Conservation (phyloP, 2,329 filamentous ascomycete genomes). For the Colletotrichum sidae region DNA sequence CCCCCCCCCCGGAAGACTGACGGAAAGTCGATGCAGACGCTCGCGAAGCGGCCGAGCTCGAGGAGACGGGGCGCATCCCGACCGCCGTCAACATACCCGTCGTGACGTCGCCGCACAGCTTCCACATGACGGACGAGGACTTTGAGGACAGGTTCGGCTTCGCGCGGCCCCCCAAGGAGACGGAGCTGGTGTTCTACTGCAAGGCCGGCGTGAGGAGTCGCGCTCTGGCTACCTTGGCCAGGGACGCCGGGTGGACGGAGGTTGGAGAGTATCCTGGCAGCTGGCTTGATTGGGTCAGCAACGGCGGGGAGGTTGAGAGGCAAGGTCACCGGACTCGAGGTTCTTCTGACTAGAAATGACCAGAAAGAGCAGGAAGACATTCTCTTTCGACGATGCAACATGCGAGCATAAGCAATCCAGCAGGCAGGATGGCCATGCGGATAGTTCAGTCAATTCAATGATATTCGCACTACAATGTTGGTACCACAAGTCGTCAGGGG, state of each 20-base stretch:
- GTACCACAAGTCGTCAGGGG: conserved; percentile 17
- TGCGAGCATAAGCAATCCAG: too few relatives aligned
- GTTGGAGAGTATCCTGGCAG: conserved; percentile 80
- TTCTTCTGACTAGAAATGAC: too few relatives aligned
- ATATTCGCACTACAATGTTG: conserved; percentile 33
- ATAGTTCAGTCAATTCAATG: conserved; percentile 24
- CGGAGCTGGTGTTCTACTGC: conserved; percentile 87
- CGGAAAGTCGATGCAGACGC: conserved; percentile 61
- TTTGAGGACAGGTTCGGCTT: conserved; percentile 88
- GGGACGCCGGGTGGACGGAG: conserved; percentile 78
- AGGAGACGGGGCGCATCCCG: conserved; percentile 78
- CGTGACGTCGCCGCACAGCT: conserved; percentile 79
- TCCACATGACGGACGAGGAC: conserved; percentile 80
- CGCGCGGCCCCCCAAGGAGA: conserved; percentile 68
- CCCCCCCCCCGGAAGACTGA: too few relatives aligned
- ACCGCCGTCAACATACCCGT: conserved; percentile 86
- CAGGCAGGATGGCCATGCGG: too few relatives aligned
- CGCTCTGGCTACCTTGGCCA: conserved; percentile 81
- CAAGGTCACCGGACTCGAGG: too few relatives aligned
- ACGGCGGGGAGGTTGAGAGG: conserved; percentile 72
- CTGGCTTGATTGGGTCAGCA: conserved; percentile 85
- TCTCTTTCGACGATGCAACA: too few relatives aligned
- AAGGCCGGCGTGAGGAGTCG: conserved; percentile 87
- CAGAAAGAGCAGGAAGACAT: too few relatives aligned
- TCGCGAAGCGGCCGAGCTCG: conserved; percentile 78